Base-by-base conservation (phyloP, 495 filamentous ascomycete genomes). In the Chaetomium fimeti region DNA sequence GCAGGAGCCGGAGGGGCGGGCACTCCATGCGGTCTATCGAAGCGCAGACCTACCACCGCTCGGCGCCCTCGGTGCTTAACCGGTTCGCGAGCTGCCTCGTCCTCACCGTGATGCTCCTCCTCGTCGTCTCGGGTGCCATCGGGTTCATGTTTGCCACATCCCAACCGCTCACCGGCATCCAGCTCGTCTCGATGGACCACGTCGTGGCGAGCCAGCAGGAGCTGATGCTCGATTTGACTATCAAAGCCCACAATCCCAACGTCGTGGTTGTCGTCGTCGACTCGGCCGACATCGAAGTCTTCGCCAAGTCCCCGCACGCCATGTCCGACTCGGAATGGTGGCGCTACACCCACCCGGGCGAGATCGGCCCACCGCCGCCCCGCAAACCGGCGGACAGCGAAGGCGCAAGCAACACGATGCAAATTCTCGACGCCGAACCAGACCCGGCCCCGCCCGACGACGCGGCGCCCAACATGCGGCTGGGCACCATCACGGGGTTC, bases 191-290 rank as follows among this genome's bases (percentile, higher is more conserved):
- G 45, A 89, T 98, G 65, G 85, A 88, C 66, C 93, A 96, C 68
- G 91, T 98, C 20, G 83, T 98, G 36, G 92, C 92, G 7, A 96
- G 91, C 65, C 89, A 96, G 72, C 90, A 97, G 74, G 95, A 98
- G 71, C 82, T 98, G 22, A 98, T 98, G 88, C 81, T 98, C 65
- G 93, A 98, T 70, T 79, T 98, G 11, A 85, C 89, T n/a, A 89
- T 98, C 43, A 82, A 82, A 64, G 94, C 93, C 1, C 80, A 90
- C 63, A 98, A 98, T 71, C 94, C 93, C 0, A 98, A 98, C 66
- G 82, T 96, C 22, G 88, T 97, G 49, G 85, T 89, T 18, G 87
- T 98, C 28, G 88, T 88, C 11, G 85, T 98, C 57, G 86, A 89
- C 66, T 84, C 89, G 29, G 88, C 93, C 69, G 90, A 97, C 72